Percentiles rank a stretch among this genome's conserved stretches.
Conservation (phyloP, 1,139 yeast genomes). For the Kodamaea fungicola region DNA sequence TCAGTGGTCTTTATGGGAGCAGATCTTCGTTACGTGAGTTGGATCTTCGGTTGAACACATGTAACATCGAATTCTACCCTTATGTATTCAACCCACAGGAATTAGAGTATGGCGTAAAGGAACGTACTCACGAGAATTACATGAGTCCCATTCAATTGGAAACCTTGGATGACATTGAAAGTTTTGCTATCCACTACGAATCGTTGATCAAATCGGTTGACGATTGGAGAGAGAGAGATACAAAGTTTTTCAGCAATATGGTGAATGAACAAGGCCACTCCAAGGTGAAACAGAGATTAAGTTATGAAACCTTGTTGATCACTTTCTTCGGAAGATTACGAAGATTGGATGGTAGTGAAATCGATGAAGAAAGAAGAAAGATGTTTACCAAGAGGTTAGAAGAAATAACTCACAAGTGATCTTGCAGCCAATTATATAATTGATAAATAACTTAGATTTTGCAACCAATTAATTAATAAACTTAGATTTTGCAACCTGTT, state of each 20-base stretch:
- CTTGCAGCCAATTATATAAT: too few relatives aligned
- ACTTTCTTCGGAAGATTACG: slow-evolving; percentile 32
- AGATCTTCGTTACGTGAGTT: slow-evolving; percentile 34
- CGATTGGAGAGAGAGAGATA: slow-evolving; percentile 40
- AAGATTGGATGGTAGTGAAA: slow-evolving; percentile 39
- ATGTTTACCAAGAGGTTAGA: slow-evolving; percentile 17
- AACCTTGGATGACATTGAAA: slow-evolving; percentile 44
- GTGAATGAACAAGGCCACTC: slow-evolving; percentile 16
- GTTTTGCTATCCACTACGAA: slow-evolving; percentile 40
- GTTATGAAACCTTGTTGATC: slow-evolving; percentile 37
- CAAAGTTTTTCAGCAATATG: slow-evolving; percentile 22
- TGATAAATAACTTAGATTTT: too few relatives aligned
- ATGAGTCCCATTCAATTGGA: slow-evolving; percentile 37
- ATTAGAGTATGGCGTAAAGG: slow-evolving; percentile 19
- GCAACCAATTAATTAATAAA: too few relatives aligned
- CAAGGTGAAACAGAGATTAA: slow-evolving; percentile 28
- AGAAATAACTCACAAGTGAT: neutral
- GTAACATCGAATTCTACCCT: slow-evolving; percentile 49
- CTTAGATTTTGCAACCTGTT: too few relatives aligned
- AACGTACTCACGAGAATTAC: slow-evolving; percentile 6
- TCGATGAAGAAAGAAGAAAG: slow-evolving; percentile 20
- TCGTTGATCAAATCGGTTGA: slow-evolving; percentile 29
- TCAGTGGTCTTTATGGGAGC: slow-evolving; percentile 30
- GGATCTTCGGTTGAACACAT: slow-evolving; percentile 51
- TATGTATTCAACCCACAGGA: slow-evolving; percentile 51